Evolutionary conservation across 2,329 filamentous ascomycete species (phyloP).

Genomic region (Celoporthe dispersa): DNA sequence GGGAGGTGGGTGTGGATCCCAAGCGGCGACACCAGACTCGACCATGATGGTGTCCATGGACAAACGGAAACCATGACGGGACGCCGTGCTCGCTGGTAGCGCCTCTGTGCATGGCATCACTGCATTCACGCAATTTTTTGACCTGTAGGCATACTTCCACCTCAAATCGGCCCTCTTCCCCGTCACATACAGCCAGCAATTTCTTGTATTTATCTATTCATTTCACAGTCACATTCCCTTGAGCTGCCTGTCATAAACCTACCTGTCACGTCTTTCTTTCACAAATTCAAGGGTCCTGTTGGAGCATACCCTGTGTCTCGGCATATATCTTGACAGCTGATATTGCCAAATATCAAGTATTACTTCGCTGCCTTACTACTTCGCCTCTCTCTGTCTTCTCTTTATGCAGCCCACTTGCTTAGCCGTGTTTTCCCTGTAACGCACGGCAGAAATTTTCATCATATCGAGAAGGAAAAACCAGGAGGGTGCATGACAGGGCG

Average conservation of each 20-base stretch:
- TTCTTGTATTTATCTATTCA: constrained; percentile 24
- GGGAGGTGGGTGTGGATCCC: neutral
- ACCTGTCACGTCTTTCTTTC: constrained; percentile 8
- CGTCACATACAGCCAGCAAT: constrained; percentile 7
- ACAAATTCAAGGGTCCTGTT: neutral
- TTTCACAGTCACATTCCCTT: constrained; percentile 4
- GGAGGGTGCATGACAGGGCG: neutral
- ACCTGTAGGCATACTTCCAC: constrained; percentile 31
- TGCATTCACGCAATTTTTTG: constrained; percentile 21
- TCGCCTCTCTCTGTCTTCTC: constrained; percentile 12
- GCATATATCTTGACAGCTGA: neutral
- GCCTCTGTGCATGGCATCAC: constrained; percentile 28
- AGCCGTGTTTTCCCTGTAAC: neutral
- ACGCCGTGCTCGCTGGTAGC: constrained; percentile 15
- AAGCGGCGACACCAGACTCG: constrained; percentile 19
- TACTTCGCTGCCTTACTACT: constrained; percentile 2
- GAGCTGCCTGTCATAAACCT: neutral
- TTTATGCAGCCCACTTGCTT: neutral
- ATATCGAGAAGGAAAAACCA: constrained; percentile 3
- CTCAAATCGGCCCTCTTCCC: constrained; percentile 17
- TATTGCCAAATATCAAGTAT: neutral
- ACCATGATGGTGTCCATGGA: constrained; percentile 14
- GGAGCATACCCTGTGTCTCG: constrained; percentile 15
- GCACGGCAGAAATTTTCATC: neutral
- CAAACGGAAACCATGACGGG: constrained; percentile 23